Percentiles rank a stretch among this genome's conserved stretches.
Evolutionary conservation across 2,329 filamentous ascomycete genomes (phyloP).

Genomic region (Cladosporium oxysporum): DNA sequence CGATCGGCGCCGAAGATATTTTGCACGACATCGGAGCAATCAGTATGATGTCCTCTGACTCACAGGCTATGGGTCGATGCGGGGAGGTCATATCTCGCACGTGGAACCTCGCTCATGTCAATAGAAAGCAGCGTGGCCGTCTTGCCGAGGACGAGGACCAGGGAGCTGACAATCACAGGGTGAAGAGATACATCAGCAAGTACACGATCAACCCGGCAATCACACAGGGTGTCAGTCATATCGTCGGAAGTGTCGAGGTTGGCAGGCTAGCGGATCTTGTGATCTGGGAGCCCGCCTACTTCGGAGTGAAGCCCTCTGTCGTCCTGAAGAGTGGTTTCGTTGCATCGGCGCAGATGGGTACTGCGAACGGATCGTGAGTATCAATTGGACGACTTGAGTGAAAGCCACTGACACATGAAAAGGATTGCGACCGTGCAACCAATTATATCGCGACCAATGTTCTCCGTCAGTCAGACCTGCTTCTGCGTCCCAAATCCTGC

Average conservation of each 20-base stretch:
- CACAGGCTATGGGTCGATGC: constrained; percentile 91
- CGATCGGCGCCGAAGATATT: constrained; percentile 91
- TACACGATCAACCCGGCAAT: constrained; percentile 92
- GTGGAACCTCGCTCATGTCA: constrained; percentile 96
- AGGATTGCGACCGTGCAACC: constrained; percentile 84
- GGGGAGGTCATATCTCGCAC: constrained; percentile 88
- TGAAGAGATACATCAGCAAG: constrained; percentile 88
- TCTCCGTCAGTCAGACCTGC: constrained; percentile 47
- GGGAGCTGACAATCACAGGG: constrained; percentile 81
- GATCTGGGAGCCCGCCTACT: constrained; percentile 79
- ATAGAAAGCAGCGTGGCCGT: constrained; percentile 76
- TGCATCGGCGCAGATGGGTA: constrained; percentile 70
- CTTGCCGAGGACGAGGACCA: constrained; percentile 75
- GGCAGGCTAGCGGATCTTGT: constrained; percentile 87
- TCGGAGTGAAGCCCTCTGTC: constrained; percentile 77
- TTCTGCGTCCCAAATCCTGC: constrained; percentile 47
- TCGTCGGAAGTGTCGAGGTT: constrained; percentile 81
- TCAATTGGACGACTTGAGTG: not conserved
- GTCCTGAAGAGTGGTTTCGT: constrained; percentile 86
- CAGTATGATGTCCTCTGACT: constrained; percentile 93
- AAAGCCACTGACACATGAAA: not conserved
- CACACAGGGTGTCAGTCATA: constrained; percentile 80
- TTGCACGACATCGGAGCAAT: constrained; percentile 91
- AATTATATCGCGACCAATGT: constrained; percentile 66
- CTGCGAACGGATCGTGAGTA: constrained; percentile 7